Conservation (phyloP, 2,329 filamentous ascomycete genomes). For the Colletotrichum echinochloae region DNA sequence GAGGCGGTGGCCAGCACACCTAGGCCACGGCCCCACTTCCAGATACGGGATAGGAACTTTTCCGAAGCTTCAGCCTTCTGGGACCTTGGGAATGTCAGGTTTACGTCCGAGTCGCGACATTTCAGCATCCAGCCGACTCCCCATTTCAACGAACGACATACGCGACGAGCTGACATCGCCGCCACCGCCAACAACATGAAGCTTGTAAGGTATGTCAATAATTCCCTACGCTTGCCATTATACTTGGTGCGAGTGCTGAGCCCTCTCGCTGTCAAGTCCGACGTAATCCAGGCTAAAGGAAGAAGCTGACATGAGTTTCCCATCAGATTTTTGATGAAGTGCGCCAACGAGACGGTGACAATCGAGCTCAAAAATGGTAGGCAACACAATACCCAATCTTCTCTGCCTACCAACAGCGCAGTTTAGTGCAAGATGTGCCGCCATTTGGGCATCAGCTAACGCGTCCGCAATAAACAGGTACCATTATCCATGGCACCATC, state of each 20-base stretch:
- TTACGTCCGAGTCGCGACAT: slow-evolving; percentile 21
- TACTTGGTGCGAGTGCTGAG: slow-evolving; percentile 43
- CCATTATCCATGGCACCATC: slow-evolving; percentile 96
- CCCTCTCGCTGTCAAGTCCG: slow-evolving; percentile 13
- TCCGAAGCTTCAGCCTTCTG: slow-evolving; percentile 38
- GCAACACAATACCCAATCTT: slow-evolving; percentile 38
- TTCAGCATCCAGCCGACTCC: slow-evolving; percentile 5
- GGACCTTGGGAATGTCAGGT: slow-evolving; percentile 15
- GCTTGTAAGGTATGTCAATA: slow-evolving; percentile 86
- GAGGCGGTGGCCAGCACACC: background rate
- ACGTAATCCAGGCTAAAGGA: slow-evolving; percentile 26
- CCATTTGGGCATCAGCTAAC: background rate
- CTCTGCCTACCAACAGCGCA: background rate
- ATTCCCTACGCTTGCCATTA: slow-evolving; percentile 44
- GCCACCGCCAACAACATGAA: slow-evolving; percentile 76
- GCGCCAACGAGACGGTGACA: slow-evolving; percentile 97
- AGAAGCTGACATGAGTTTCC: slow-evolving; percentile 48
- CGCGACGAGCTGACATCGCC: slow-evolving; percentile 14
- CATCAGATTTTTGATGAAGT: slow-evolving; percentile 97
- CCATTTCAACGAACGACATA: slow-evolving; percentile 9
- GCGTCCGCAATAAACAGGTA: slow-evolving; percentile 67
- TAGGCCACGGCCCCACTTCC: slow-evolving; percentile 22
- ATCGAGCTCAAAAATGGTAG: slow-evolving; percentile 98
- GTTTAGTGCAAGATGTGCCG: background rate
- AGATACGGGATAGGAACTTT: slow-evolving; percentile 39